Base-by-base conservation (phyloP, 371 early-diverging fungal species). In the Mucor irregularis region DNA sequence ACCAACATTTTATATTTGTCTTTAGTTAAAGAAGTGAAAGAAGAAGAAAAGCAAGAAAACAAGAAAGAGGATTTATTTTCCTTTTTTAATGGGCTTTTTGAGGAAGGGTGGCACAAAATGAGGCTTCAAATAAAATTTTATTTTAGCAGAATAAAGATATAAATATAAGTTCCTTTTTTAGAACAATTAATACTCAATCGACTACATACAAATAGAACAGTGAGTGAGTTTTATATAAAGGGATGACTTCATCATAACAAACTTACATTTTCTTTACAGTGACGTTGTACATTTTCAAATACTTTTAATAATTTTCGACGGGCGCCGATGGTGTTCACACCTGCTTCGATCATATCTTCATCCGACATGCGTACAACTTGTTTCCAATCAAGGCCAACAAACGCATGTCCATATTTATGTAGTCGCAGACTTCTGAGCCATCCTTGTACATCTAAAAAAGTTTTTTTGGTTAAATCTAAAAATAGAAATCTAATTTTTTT, bases 281-380 rank as follows among this genome's bases (percentile, higher is more conserved):
- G 71, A 17, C 58, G 62, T 34, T 83, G 80, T 30, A 98, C 90
- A 39, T 89, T 80, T 66, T 95, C 96, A 81, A 98, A 98, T 21
- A 95, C 95, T 74, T 95, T 96, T 47, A 96, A 69, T 80, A 98
- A 82, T 67, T 98, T 98, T 57, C 94, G 80, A 47, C 98, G 85
- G 9, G 97, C 98, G 22, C 97, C 97, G 39, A 95, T 77, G 19
- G 97, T 97, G 13, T 88, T 81, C 7, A 98, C 95, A 21, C 98
- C 98, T 60, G 87, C 85, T 25, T 84, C 78, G 31, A 80, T 79
- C 73, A 98, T 82, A 37, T 89, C 88, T 43, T 90, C 88, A 49
- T 96, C 97, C 29, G 80, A 76, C 74, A 98, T 76, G 40, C 86
- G 83, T 45, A 98, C 83, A 35, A 97, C 90, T 29, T 91, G 90